These are phyloP conservation scores for Cucumis cinereus DNA, from an alignment of 306 rosid species.

Conservation along the genomic window DNA sequence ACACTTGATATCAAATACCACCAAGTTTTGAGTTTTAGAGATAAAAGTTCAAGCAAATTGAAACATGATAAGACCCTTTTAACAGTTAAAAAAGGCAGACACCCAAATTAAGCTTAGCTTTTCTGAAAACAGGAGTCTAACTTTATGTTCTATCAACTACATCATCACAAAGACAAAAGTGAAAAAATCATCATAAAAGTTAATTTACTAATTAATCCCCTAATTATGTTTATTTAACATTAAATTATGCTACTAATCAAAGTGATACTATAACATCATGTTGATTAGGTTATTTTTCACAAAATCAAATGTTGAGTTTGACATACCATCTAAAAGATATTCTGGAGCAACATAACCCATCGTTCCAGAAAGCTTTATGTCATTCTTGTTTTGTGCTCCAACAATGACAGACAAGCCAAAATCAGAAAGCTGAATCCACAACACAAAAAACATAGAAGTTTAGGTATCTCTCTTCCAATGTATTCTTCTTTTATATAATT, in stretches of 20 bases:
- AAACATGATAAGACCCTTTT: not conserved
- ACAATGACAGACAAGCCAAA: constrained; percentile 77
- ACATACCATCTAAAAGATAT: constrained; percentile 88
- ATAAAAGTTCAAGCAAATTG: not conserved
- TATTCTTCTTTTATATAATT: not conserved
- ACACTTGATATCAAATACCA: not conserved
- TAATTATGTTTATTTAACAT: not conserved
- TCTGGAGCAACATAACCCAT: constrained; percentile 94
- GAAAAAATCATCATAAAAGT: not conserved
- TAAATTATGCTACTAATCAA: not conserved
- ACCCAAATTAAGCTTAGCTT: not conserved
- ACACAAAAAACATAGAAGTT: not conserved
- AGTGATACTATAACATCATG: not conserved
- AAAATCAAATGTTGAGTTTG: constrained; percentile 16
- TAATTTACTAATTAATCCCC: not conserved
- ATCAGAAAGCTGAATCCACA: constrained; percentile 73
- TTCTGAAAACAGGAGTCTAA: not conserved
- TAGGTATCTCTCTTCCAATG: not conserved
- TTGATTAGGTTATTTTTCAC: not conserved
- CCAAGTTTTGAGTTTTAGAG: not conserved
- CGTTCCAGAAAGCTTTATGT: constrained; percentile 80
- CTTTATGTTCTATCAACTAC: not conserved
- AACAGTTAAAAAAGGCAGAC: not conserved
- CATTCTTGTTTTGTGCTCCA: constrained; percentile 71
- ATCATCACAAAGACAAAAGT: not conserved